A percentile compares a stretch with the other conserved stretches of the same genome.
These are phyloP conservation scores for Nigrospora sphaerica DNA, from an alignment of 2,329 filamentous ascomycete species.

Conservation along the genomic window DNA sequence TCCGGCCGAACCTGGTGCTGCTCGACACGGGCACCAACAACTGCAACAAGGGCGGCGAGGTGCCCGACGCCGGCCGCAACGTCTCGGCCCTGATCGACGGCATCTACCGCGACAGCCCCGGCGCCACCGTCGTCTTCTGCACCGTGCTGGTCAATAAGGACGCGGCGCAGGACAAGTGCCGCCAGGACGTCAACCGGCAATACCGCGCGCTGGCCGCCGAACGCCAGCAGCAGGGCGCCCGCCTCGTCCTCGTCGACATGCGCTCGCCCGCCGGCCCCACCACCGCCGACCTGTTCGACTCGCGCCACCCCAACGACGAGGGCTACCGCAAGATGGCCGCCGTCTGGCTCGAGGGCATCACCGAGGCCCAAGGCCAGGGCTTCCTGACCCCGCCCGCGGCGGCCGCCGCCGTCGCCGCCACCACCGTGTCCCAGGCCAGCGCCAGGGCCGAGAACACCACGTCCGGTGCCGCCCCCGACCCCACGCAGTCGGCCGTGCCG, in stretches of 20 bases:
- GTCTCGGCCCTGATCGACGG: constrained; percentile 11
- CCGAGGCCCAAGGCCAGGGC: constrained; percentile 3
- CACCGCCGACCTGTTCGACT: constrained; percentile 10
- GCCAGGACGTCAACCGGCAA: constrained; percentile 12
- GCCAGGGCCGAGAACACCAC: too few relatives aligned
- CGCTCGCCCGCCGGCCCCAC: constrained; percentile 9
- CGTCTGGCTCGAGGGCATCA: constrained; percentile 11
- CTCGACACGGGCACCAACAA: constrained; percentile 16
- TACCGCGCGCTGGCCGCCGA: constrained; percentile 7
- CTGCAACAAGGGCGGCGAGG: constrained; percentile 11
- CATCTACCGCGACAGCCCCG: constrained; percentile 12
- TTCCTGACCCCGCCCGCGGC: constrained; percentile 2
- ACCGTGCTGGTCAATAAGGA: constrained; percentile 14
- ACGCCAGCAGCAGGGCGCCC: constrained; percentile 4
- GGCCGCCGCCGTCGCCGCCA: not conserved
- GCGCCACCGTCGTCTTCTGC: constrained; percentile 14
- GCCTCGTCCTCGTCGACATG: constrained; percentile 15
- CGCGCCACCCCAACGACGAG: constrained; percentile 14
- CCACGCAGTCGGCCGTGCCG: too few relatives aligned
- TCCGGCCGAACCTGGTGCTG: constrained; percentile 13
- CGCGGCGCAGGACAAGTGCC: constrained; percentile 12
- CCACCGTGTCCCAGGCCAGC: too few relatives aligned
- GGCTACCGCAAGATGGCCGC: constrained; percentile 16
- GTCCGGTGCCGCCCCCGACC: too few relatives aligned
- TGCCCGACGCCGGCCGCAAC: constrained; percentile 11